These are phyloP conservation scores for Magnusiomyces paraingens DNA, from an alignment of 1,139 yeast species.

Conservation along the genomic window DNA sequence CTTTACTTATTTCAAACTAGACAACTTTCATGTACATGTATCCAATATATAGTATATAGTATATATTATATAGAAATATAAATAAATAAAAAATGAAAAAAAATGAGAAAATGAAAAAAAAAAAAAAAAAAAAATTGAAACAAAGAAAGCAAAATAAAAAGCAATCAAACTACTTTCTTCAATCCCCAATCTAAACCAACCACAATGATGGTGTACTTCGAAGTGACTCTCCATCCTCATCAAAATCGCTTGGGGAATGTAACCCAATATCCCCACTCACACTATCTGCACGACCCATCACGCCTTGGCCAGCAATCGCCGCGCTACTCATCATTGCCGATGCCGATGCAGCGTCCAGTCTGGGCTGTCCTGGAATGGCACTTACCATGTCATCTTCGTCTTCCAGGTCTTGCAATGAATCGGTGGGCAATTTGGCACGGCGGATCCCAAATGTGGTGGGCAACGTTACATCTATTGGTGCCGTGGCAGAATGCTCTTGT, in stretches of 20 bases:
- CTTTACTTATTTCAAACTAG: too few species aligned
- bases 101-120: too few species aligned
- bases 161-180: too few species aligned
- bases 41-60: too few species aligned
- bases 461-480: background rate
- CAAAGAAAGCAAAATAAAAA: too few species aligned
- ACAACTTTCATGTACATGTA: too few species aligned
- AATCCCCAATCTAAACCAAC: background rate
- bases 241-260: background rate
- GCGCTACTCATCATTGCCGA: background rate
- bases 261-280: conserved; percentile 6
- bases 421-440: background rate
- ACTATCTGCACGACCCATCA: conserved; percentile 3
- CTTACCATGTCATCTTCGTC: background rate
- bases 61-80: too few species aligned
- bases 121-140: too few species aligned
- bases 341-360: background rate
- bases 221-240: background rate
- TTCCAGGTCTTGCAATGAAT: background rate
- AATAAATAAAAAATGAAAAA: too few species aligned
- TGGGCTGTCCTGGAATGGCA: background rate
- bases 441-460: background rate
- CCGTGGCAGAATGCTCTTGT: too few species aligned
- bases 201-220: background rate
- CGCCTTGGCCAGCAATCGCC: background rate